Percentiles rank a stretch among this genome's conserved stretches.
Evolutionary conservation across 345 rosid genomes (phyloP).

Genomic region (Kernera saxatilis): DNA sequence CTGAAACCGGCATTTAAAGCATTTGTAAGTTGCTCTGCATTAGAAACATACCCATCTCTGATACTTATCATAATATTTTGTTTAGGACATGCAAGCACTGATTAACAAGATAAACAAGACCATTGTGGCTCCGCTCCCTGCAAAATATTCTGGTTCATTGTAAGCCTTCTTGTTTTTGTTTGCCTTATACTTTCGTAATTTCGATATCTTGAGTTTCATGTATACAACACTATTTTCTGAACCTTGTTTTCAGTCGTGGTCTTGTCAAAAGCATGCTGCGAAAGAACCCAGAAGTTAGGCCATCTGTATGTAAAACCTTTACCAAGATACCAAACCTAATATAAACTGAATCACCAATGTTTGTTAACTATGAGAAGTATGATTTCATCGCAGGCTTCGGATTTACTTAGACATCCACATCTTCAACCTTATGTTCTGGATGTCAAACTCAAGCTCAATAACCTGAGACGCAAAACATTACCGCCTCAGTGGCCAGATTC

Average conservation of each 20-base stretch:
- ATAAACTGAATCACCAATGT: background rate
- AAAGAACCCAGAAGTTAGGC: constrained; percentile 85
- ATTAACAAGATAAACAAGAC: constrained; percentile 87
- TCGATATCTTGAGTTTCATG: background rate
- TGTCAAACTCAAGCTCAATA: constrained; percentile 56
- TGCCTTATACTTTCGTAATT: background rate
- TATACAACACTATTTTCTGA: background rate
- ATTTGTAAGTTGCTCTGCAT: constrained; percentile 51
- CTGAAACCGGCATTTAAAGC: constrained; percentile 91
- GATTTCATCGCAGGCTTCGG: constrained; percentile 53
- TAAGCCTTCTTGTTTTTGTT: constrained; percentile 35
- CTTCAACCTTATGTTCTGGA: constrained; percentile 70
- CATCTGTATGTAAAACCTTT: constrained; percentile 57
- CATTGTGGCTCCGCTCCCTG: constrained; percentile 83
- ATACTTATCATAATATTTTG: background rate
- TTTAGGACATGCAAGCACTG: constrained; percentile 93
- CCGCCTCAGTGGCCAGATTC: constrained; percentile 59
- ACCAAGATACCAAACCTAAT: no score
- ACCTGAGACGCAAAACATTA: constrained; percentile 57
- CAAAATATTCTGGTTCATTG: constrained; percentile 78
- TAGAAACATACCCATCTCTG: background rate
- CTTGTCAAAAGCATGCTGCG: constrained; percentile 94
- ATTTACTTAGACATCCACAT: constrained; percentile 62
- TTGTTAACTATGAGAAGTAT: background rate
- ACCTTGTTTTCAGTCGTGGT: constrained; percentile 52